Evolutionary conservation across 495 filamentous ascomycete species (phyloP), one percentile per base, ranked within the genome.

Genomic region (Stereocaulon alpinum): DNA sequence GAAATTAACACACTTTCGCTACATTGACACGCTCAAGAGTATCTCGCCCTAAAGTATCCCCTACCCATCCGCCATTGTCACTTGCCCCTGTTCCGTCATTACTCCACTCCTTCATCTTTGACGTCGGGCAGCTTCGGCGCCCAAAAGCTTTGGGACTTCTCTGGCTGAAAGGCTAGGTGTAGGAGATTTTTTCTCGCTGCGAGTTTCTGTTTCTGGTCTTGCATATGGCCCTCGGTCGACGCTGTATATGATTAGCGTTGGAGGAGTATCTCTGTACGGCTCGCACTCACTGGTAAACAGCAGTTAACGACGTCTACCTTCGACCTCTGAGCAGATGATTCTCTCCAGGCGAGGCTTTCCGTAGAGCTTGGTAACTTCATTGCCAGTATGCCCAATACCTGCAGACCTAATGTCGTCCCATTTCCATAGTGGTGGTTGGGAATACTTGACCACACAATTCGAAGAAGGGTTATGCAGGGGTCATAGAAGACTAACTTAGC

Each of bases 51-150:
- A 9, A 34, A 34, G 32, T 12, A 47, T 6, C 43, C 43, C 22
- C n/a, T 18, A 47, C 43, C 22, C 43, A 12, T 47, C 43, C 22
- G 22, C 22, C 11, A 47, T 47, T 24, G n/a, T 47, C 43, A 4
- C 43, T 24, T 24, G 43, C 11, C 43, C 43, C 43, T 24, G 4
- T 4, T 24, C 32, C 32, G 9, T 34, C 32, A 44, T 45, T 20
- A 45, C 1, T 18, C 12, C 43, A 45, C 43, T 4, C 55, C 34
- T 32, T 30, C 42, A 45, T n/a, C 47, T 57, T 22, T 22, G 1
- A 43, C 22, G 27, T 57, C 55, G 32, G 48, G 20, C 48, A 4
- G 48, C 30, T 51, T 51, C 30, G 48, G 48, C 27, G 48, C 48
- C 48, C 48, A 51, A 27, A 51, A 51, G 11, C 48, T 24, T 24